Evolutionary conservation across 768 basidiomycete genomes (phyloP), one percentile per base, ranked within the genome.

Genomic region (Tricholoma flavovirens): DNA sequence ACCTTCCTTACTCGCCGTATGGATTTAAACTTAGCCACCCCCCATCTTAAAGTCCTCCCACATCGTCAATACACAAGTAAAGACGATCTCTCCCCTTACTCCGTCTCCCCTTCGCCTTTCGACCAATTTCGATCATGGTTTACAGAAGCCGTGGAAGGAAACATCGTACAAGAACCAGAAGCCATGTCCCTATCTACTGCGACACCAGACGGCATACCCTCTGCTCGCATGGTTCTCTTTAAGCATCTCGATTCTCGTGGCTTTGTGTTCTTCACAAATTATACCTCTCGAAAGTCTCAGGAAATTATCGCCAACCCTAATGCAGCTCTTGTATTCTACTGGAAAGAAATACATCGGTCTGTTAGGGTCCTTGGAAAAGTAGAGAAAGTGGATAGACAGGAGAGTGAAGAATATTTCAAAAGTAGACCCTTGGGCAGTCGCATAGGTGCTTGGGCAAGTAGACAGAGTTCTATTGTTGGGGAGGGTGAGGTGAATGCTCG

Each of bases 241-340:
- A 97, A 95, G 71, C 83, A 93, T 66, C 83, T 92, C 64, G 97
- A 98, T 75, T 66, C 78, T 29, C 83, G 77, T 54, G 97, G 97
- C 51, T 98, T 98, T 75, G 83, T 96, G 56, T 97, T 98, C 75
- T 99, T 82, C 79, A 98, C 96, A 30, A 99, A 99, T 73, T 98
- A 98, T 75, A 82, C 84, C 38, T 96, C 93, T 10, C 83, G 95
- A 61, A 99, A 98, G 73, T 93, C 92, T 3, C 67, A 72, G 40
- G 97, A 98, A 69, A 79, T 98, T 26, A 56, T 71, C 5, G 78
- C 74, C 36, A 94, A 94, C 66, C 90, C 91, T 0, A 75, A 86
- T 67, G 93, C 88, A 4, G 84, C 90, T 1, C 74, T 96, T 17
- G 85, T 86, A 9, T 91, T 98, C 65, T 97, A 95, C 75, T 98